Evolutionary conservation across 2,329 filamentous ascomycete species (phyloP).

Genomic region (Periglandula ipomoeae): DNA sequence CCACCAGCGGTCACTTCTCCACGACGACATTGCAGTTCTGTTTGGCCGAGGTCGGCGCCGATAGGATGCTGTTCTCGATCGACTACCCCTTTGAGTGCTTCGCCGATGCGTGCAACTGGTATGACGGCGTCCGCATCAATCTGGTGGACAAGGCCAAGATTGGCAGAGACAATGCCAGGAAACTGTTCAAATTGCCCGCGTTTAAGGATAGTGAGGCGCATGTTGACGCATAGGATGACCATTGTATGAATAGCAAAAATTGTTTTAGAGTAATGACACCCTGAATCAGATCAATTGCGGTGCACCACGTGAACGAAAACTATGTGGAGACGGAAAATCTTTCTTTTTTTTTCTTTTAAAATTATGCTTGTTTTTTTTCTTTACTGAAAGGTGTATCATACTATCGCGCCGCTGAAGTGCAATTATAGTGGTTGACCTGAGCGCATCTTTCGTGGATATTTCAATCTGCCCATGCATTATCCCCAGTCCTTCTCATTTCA

Average conservation of each 20-base stretch:
- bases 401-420: background rate
- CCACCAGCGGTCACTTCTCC: slow-evolving; percentile 47
- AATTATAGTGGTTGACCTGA: too few relatives aligned
- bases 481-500: too few relatives aligned
- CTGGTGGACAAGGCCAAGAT: slow-evolving; percentile 28
- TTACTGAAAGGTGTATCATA: too few relatives aligned
- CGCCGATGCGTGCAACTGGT: slow-evolving; percentile 32
- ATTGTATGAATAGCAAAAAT: background rate
- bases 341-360: background rate
- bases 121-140: slow-evolving; percentile 26
- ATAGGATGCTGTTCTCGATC: slow-evolving; percentile 42
- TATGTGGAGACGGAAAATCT: too few relatives aligned
- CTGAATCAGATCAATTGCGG: too few relatives aligned
- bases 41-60: slow-evolving; percentile 37
- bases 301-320: too few relatives aligned
- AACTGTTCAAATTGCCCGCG: slow-evolving; percentile 27
- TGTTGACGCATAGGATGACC: slow-evolving; percentile 2
- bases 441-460: too few relatives aligned
- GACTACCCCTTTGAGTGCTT: slow-evolving; percentile 45
- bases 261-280: background rate
- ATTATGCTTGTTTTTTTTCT: background rate
- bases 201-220: slow-evolving; percentile 21
- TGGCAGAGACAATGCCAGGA: slow-evolving; percentile 33
- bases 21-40: slow-evolving; percentile 42
- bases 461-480: too few relatives aligned